Evolutionary conservation across 2,329 filamentous ascomycete genomes (phyloP).

Genomic region (Fusarium luffae): DNA sequence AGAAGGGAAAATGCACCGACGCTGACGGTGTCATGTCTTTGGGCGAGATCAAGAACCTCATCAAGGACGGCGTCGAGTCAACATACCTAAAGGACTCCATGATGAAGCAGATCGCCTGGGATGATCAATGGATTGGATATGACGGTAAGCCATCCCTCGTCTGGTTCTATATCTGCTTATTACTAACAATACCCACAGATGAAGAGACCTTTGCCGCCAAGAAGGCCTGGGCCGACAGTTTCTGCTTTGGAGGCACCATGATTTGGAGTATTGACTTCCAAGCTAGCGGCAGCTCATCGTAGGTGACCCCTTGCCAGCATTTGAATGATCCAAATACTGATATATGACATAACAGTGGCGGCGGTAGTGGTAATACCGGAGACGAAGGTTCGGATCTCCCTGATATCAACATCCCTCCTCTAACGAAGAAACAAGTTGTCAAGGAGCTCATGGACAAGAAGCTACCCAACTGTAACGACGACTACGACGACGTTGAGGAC

Average conservation of each 20-base stretch:
- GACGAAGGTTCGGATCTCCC: too few species aligned
- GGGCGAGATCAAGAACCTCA: slow-evolving; percentile 47
- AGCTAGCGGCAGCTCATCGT: not conserved
- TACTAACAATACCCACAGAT: not conserved
- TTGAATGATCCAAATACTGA: too few species aligned
- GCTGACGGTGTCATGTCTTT: slow-evolving; percentile 47
- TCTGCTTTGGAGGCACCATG: slow-evolving; percentile 35
- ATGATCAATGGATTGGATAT: slow-evolving; percentile 43
- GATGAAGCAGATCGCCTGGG: slow-evolving; percentile 37
- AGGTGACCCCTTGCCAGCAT: too few species aligned
- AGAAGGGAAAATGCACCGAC: slow-evolving; percentile 46
- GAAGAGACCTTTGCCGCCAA: slow-evolving; percentile 40
- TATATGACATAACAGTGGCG: too few species aligned
- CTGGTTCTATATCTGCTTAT: accelerated
- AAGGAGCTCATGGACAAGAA: too few species aligned
- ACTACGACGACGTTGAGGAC: too few species aligned
- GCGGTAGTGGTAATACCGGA: too few species aligned
- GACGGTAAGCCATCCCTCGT: slow-evolving; percentile 10
- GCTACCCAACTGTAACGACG: too few species aligned
- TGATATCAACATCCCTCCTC: too few species aligned
- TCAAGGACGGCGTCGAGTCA: slow-evolving; percentile 38
- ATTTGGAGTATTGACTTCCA: slow-evolving; percentile 35
- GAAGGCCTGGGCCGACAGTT: slow-evolving; percentile 18
- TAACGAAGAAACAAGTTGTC: too few species aligned
- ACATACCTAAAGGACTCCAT: slow-evolving; percentile 12